These are phyloP conservation scores for Olyra latifolia DNA, from an alignment of 176 grass and related monocot genomes.

Conservation along the genomic window DNA sequence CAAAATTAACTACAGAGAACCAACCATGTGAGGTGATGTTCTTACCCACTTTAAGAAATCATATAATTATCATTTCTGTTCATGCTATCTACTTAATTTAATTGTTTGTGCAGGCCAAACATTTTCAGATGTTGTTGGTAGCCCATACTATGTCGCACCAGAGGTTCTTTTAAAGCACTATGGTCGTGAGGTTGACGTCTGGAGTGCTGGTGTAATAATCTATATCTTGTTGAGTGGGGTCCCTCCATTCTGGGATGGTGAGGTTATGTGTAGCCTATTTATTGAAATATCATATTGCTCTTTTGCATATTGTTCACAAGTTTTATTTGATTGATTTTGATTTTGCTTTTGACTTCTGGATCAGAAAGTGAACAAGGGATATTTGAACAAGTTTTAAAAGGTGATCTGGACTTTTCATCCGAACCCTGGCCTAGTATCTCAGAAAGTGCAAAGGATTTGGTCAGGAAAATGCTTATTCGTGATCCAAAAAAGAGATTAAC, in stretches of 20 bases:
- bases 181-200: slow-evolving; percentile 68
- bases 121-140: slow-evolving; percentile 79
- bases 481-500: slow-evolving; percentile 77
- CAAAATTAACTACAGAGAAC: neutral
- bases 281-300: neutral
- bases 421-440: slow-evolving; percentile 81
- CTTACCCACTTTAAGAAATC: neutral
- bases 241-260: slow-evolving; percentile 82
- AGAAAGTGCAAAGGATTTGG: slow-evolving; percentile 78
- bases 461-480: slow-evolving; percentile 74
- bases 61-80: neutral
- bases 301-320: slow-evolving; percentile 1
- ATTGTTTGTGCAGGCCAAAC: slow-evolving; percentile 47
- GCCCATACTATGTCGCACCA: slow-evolving; percentile 79
- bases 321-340: neutral
- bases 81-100: slow-evolving; percentile 3
- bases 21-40: neutral
- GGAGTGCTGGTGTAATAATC: slow-evolving; percentile 81
- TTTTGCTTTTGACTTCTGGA: neutral
- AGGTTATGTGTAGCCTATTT: slow-evolving; percentile 44
- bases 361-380: slow-evolving; percentile 81
- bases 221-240: slow-evolving; percentile 83
- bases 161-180: slow-evolving; percentile 71
- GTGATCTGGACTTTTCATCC: slow-evolving; percentile 62
- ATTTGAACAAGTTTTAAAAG: slow-evolving; percentile 90